These are phyloP conservation scores for Amborella trichopoda DNA, from an alignment of 164 flowering plant genomes.

Conservation along the genomic window DNA sequence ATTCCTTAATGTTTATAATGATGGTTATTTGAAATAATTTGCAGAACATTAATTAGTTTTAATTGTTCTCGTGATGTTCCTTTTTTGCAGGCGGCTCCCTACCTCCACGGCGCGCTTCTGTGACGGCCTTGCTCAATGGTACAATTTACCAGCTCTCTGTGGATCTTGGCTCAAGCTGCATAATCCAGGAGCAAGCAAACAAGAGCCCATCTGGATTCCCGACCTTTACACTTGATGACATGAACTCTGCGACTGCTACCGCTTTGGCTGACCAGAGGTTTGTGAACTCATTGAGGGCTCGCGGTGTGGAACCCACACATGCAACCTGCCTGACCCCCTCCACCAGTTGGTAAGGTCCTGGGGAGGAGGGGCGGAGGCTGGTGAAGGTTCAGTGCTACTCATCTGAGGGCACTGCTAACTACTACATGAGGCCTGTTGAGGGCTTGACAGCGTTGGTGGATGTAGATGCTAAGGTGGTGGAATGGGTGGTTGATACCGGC, in stretches of 20 bases:
- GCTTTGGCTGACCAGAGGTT: slow-evolving; percentile 45
- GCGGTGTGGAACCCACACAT: slow-evolving; percentile 58
- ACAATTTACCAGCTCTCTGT: slow-evolving; percentile 34
- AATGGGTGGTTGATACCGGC: slow-evolving; percentile 48
- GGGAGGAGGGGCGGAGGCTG: slow-evolving; percentile 56
- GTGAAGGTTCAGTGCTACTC: slow-evolving; percentile 85
- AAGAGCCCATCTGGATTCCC: slow-evolving; percentile 54
- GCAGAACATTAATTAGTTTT: too few relatives aligned
- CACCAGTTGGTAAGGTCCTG: slow-evolving; percentile 63
- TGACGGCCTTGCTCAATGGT: slow-evolving; percentile 35
- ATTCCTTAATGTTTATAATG: too few relatives aligned
- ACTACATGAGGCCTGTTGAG: slow-evolving; percentile 95
- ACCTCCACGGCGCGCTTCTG: slow-evolving; percentile 50
- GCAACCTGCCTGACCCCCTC: slow-evolving; percentile 74
- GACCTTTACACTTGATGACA: slow-evolving; percentile 76
- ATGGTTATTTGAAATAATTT: too few relatives aligned
- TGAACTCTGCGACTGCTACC: slow-evolving; percentile 41
- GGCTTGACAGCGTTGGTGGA: slow-evolving; percentile 73
- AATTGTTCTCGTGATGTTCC: too few relatives aligned
- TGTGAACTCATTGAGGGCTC: slow-evolving; percentile 49
- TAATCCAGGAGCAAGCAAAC: slow-evolving; percentile 19
- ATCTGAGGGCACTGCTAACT: slow-evolving; percentile 57
- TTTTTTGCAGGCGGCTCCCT: too few relatives aligned
- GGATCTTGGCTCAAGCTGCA: slow-evolving; percentile 32
- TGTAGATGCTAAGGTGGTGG: slow-evolving; percentile 53